phyloP scores from a whole-genome alignment of 2,329 filamentous ascomycete genomes.

The Venturia carpophila region DNA sequence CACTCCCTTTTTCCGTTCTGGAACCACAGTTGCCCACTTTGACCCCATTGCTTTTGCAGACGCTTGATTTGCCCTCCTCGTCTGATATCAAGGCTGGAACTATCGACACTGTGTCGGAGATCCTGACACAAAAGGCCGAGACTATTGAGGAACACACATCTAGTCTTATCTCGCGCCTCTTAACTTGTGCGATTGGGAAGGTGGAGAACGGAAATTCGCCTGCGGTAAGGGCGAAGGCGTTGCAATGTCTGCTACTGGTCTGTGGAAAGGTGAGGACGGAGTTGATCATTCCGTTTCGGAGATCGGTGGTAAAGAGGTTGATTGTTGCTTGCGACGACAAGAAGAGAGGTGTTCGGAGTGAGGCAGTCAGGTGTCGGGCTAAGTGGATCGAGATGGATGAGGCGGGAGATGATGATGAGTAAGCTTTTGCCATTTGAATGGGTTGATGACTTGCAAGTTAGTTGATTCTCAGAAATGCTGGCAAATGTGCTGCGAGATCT shows the following conservation, averaged over 20 bases:
- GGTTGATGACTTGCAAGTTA: too few species aligned
- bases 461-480: too few species aligned
- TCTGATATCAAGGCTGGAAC: slow-evolving; percentile 51
- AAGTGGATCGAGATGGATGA: slow-evolving; percentile 55
- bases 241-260: slow-evolving; percentile 42
- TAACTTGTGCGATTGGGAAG: slow-evolving; percentile 38
- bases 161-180: slow-evolving; percentile 48
- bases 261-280: slow-evolving; percentile 42
- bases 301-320: slow-evolving; percentile 49
- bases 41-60: slow-evolving; percentile 54
- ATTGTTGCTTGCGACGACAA: slow-evolving; percentile 51
- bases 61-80: slow-evolving; percentile 44
- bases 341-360: slow-evolving; percentile 54
- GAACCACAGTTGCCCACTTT: slow-evolving; percentile 51
- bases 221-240: slow-evolving; percentile 40
- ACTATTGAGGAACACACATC: slow-evolving; percentile 48
- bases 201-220: slow-evolving; percentile 26
- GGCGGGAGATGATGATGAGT: slow-evolving; percentile 45
- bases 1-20: slow-evolving; percentile 52
- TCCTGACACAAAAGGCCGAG: slow-evolving; percentile 50
- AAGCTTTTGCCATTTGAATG: neutral
- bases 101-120: slow-evolving; percentile 49
- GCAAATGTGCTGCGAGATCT: too few species aligned
- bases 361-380: slow-evolving; percentile 53
- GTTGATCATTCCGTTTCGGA: slow-evolving; percentile 49